These are phyloP conservation scores for Termitomyces sp. DNA, from an alignment of 768 basidiomycete genomes.

Conservation along the genomic window DNA sequence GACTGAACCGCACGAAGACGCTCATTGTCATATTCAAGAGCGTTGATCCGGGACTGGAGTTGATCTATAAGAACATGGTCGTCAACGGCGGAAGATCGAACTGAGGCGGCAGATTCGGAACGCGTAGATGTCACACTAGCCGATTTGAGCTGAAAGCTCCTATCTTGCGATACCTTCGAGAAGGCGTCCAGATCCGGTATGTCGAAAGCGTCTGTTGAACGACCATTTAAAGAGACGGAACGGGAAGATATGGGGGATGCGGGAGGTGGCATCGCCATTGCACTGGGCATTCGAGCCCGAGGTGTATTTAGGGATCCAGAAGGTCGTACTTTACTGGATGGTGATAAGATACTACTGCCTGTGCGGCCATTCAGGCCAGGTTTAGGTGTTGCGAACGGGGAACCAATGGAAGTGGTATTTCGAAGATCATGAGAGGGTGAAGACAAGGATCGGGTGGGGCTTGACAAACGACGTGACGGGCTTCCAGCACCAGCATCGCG, in stretches of 20 bases:
- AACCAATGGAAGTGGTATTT: conserved; percentile 38
- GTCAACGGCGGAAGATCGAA: conserved; percentile 26
- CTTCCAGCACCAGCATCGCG: conserved; percentile 28
- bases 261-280: conserved; percentile 80
- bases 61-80: conserved; percentile 31
- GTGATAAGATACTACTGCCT: conserved; percentile 28
- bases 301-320: conserved; percentile 44
- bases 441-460: conserved; percentile 22
- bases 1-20: conserved; percentile 40
- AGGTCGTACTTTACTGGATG: conserved; percentile 29
- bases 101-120: conserved; percentile 35
- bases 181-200: conserved; percentile 29
- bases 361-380: conserved; percentile 33
- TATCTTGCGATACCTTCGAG: conserved; percentile 25
- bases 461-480: conserved; percentile 23
- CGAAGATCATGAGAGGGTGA: conserved; percentile 31
- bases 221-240: conserved; percentile 33
- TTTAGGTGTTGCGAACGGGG: conserved; percentile 69
- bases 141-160: conserved; percentile 37
- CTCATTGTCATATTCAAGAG: conserved; percentile 67
- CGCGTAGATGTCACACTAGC: conserved; percentile 24
- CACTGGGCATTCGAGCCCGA: conserved; percentile 62
- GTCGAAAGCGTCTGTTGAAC: conserved; percentile 7
- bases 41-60: conserved; percentile 48
- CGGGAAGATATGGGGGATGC: conserved; percentile 49